Conservation (phyloP, 495 filamentous ascomycete species). For the Podospora tetraspora region DNA sequence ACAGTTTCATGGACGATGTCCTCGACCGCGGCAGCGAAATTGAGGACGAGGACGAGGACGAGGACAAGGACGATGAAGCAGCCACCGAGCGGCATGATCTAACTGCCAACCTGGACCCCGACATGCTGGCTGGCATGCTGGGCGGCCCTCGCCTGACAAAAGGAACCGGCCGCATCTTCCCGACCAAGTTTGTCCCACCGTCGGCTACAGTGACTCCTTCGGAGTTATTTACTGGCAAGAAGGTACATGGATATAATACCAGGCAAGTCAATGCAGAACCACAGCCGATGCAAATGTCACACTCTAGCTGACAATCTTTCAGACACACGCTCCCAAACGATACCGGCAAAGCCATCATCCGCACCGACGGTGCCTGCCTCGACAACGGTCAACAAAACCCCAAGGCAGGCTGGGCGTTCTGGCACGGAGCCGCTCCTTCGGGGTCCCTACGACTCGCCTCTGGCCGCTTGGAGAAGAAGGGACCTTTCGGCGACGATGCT, state of each 20-base stretch:
- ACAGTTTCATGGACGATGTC: constrained; percentile 24
- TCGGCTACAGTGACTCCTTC: not conserved
- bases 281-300: not conserved
- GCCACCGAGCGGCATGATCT: too few species aligned
- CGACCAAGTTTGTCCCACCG: not conserved
- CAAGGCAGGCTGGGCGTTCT: constrained; percentile 36
- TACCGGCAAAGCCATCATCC: constrained; percentile 16
- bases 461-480: constrained; percentile 31
- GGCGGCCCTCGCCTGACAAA: too few species aligned
- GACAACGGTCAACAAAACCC: constrained; percentile 32
- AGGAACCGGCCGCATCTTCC: not conserved
- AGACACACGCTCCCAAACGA: constrained; percentile 32
- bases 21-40: not conserved
- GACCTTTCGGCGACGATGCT: constrained; percentile 28
- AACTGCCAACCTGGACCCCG: too few species aligned
- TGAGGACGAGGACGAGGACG: constrained; percentile 1
- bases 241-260: too few species aligned
- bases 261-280: constrained; percentile 10
- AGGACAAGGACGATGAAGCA: not conserved
- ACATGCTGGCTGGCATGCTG: too few species aligned
- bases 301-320: too few species aligned
- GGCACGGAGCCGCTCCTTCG: constrained; percentile 15
- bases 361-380: constrained; percentile 36
- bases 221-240: constrained; percentile 23
- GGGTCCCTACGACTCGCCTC: constrained; percentile 8